Percentiles rank a stretch among this genome's conserved stretches.
phyloP scores from a whole-genome alignment of 202 grass and related monocot species.

The Elaeis oleifera region DNA sequence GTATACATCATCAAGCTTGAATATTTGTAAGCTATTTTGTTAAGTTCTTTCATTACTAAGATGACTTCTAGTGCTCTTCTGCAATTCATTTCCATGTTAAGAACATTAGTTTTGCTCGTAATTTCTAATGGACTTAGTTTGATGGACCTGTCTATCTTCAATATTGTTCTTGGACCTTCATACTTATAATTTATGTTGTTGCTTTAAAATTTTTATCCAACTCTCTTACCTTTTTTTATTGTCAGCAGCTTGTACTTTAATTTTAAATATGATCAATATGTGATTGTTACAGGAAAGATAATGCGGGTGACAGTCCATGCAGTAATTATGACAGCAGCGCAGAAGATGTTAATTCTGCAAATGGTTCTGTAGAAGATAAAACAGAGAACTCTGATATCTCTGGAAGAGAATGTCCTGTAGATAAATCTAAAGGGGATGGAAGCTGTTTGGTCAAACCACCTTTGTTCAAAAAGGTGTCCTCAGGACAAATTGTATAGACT shows the following conservation, averaged over 20 bases:
- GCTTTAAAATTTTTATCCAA: too few relatives aligned
- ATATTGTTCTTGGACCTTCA: too few relatives aligned
- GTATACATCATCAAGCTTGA: too few relatives aligned
- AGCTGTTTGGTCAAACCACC: conserved; percentile 33
- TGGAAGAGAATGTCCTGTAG: conserved; percentile 2
- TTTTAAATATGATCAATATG: background rate
- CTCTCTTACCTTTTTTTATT: too few relatives aligned
- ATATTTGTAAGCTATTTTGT: too few relatives aligned
- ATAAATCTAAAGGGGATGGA: conserved; percentile 4
- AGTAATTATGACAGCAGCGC: conserved; percentile 11
- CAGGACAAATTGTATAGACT: conserved; percentile 98
- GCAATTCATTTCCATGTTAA: too few relatives aligned
- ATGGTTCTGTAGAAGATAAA: background rate
- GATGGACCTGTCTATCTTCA: too few relatives aligned
- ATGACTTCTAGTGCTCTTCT: too few relatives aligned
- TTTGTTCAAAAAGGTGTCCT: conserved; percentile 78
- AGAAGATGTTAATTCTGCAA: conserved; percentile 24
- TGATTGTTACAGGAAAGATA: conserved; percentile 31
- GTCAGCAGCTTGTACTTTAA: background rate
- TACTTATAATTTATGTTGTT: too few relatives aligned
- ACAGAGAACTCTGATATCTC: background rate
- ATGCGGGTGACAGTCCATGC: conserved; percentile 11
- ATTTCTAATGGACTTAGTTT: too few relatives aligned
- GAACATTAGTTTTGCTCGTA: too few relatives aligned
- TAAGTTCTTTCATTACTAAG: too few relatives aligned